These are phyloP conservation scores for Aspergillus eucalypticola DNA, from an alignment of 2,329 filamentous ascomycete species.

Conservation along the genomic window DNA sequence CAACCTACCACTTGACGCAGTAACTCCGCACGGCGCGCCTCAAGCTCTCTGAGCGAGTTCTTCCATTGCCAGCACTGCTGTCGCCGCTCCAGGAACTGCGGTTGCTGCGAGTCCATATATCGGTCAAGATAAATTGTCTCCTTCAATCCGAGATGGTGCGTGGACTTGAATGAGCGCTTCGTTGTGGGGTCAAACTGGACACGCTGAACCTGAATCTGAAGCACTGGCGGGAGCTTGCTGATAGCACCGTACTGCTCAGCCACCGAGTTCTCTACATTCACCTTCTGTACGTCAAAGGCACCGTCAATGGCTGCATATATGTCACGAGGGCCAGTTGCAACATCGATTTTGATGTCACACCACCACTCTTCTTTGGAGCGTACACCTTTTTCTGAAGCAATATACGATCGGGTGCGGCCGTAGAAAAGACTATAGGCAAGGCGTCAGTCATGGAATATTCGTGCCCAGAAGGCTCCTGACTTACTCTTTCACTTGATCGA, in stretches of 20 bases:
- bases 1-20: conserved; percentile 35
- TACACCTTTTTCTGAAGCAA: conserved; percentile 47
- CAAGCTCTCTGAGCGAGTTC: conserved; percentile 59
- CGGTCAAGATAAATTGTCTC: conserved; percentile 83
- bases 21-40: conserved; percentile 49
- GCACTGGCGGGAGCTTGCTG: conserved; percentile 73
- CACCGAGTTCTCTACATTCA: conserved; percentile 64
- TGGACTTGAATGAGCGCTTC: conserved; percentile 68
- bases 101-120: conserved; percentile 69
- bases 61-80: conserved; percentile 75
- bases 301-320: conserved; percentile 84
- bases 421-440: conserved; percentile 49
- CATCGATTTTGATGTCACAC: conserved; percentile 63
- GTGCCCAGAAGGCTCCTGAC: conserved; percentile 10
- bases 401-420: conserved; percentile 48
- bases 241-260: conserved; percentile 70
- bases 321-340: conserved; percentile 59
- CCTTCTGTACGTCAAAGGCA: conserved; percentile 77
- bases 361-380: conserved; percentile 59
- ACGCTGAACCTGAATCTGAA: conserved; percentile 88
- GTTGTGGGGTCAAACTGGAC: conserved; percentile 68
- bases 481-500: conserved; percentile 72
- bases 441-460: background rate
- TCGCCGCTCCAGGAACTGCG: conserved; percentile 64
- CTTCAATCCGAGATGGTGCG: conserved; percentile 74